Conservation (phyloP, 2,329 filamentous ascomycete species). For the Pleoardoris graminearum region DNA sequence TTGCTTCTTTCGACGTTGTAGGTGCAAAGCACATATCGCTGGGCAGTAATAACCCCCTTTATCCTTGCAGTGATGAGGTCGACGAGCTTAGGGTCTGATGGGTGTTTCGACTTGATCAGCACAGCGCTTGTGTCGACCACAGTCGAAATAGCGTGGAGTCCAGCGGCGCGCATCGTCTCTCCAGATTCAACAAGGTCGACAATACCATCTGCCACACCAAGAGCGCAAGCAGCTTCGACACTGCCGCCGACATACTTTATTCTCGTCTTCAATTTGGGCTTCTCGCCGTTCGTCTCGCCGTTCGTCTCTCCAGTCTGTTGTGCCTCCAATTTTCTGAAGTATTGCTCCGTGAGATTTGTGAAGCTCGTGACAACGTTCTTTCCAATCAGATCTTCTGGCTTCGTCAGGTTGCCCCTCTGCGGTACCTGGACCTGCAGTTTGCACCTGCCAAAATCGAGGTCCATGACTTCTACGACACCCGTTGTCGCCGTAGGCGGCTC, state of each 20-base stretch:
- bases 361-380: constrained; percentile 97
- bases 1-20: constrained; percentile 83
- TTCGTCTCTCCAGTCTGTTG: constrained; percentile 38
- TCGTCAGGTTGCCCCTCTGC: constrained; percentile 72
- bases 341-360: constrained; percentile 77
- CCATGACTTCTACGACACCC: constrained; percentile 81
- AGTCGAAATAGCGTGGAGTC: constrained; percentile 90
- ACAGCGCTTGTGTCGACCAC: constrained; percentile 87
- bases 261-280: constrained; percentile 73
- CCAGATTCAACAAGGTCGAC: constrained; percentile 98
- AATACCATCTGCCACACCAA: constrained; percentile 95
- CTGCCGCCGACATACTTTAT: constrained; percentile 95
- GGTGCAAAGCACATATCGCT: constrained; percentile 91
- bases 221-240: constrained; percentile 93
- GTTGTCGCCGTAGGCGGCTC: constrained; percentile 50
- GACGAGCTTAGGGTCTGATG: constrained; percentile 78
- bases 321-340: constrained; percentile 78
- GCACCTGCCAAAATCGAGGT: constrained; percentile 87
- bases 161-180: constrained; percentile 96
- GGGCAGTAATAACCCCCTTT: constrained; percentile 89
- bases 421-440: constrained; percentile 97
- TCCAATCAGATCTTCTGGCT: constrained; percentile 78
- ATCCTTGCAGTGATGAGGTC: constrained; percentile 86
- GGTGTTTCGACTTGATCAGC: constrained; percentile 85
- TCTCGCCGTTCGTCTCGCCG: constrained; percentile 33